A percentile compares a stretch with the other conserved stretches of the same genome.
These are phyloP conservation scores for Carnegiea gigantea DNA, from an alignment of 179 eudicot species.

Conservation along the genomic window DNA sequence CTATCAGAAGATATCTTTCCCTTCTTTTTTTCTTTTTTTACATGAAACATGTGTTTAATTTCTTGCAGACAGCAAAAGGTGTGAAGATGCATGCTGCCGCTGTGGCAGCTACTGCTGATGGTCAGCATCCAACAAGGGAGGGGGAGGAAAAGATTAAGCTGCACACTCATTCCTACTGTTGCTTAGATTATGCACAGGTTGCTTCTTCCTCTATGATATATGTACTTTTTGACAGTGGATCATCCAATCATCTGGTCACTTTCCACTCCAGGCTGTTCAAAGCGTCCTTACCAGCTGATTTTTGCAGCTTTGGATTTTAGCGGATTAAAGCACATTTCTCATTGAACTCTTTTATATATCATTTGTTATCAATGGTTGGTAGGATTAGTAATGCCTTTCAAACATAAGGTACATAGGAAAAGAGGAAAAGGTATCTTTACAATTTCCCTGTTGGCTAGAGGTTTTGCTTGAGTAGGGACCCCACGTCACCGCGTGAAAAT, in stretches of 20 bases:
- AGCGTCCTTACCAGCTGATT: not conserved
- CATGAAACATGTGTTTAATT: conserved; percentile 9
- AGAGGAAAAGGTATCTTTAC: not conserved
- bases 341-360: not conserved
- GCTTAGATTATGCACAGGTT: conserved; percentile 98
- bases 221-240: not conserved
- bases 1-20: not conserved
- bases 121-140: conserved; percentile 50
- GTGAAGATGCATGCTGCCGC: conserved; percentile 85
- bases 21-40: not conserved
- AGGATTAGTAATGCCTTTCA: not conserved
- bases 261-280: not conserved
- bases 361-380: not conserved
- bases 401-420: not conserved
- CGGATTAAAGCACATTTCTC: not conserved
- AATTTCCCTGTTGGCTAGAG: not conserved
- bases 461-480: no score
- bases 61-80: conserved; percentile 80
- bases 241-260: not conserved
- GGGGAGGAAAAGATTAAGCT: conserved; percentile 87
- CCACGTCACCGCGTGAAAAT: no score
- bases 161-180: conserved; percentile 95
- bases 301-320: not conserved
- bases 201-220: conserved; percentile 6
- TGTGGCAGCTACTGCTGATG: conserved; percentile 79